Evolutionary conservation across 163 green algal species (phyloP).

Genomic region (Coccomyxa subellipsoidea): DNA sequence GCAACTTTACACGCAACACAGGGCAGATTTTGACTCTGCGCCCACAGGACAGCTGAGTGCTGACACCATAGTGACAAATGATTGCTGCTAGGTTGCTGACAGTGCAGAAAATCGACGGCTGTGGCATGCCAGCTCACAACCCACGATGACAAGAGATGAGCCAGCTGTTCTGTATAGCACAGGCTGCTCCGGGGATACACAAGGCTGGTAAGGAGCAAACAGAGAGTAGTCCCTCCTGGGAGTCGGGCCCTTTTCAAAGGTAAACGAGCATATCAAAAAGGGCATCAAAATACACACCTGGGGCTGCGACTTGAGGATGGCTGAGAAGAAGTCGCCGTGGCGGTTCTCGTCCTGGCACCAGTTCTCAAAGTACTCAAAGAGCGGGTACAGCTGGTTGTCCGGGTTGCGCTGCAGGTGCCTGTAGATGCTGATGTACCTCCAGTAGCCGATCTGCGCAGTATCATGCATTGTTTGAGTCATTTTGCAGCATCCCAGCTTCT

Average conservation of each 20-base stretch:
- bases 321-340: conserved; percentile 80
- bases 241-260: no score
- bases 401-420: conserved; percentile 94
- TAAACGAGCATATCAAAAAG: no score
- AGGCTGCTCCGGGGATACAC: no score
- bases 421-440: conserved; percentile 99
- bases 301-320: conserved; percentile 84
- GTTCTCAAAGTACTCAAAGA: conserved; percentile 99
- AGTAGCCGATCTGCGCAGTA: conserved; percentile 90
- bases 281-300: background rate
- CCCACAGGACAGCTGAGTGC: background rate
- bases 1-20: background rate
- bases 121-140: no score
- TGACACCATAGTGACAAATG: background rate
- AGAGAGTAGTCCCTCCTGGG: no score
- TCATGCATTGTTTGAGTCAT: no score
- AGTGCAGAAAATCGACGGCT: no score
- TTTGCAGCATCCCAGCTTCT: no score
- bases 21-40: background rate
- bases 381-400: conserved; percentile 93
- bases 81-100: no score
- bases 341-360: conserved; percentile 87
- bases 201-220: no score
- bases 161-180: no score
- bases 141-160: no score